phyloP scores from a whole-genome alignment of 2,329 filamentous ascomycete genomes.

The Aspergillus aculeatinus region DNA sequence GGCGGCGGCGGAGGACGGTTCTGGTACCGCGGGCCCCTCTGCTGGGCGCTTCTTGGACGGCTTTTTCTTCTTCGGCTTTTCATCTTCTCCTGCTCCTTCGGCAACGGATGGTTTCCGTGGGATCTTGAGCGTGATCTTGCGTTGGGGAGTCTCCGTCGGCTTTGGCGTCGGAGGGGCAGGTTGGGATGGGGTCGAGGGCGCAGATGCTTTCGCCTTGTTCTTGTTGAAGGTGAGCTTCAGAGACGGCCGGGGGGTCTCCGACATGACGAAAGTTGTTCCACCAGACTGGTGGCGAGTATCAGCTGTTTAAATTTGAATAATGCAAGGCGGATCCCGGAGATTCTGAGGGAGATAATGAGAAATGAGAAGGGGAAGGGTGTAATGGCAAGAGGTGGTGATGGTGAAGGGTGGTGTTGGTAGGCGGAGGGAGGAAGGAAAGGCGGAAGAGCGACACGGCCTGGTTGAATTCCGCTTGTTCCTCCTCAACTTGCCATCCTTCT shows the following conservation, averaged over 20 bases:
- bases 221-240: slow-evolving; percentile 46
- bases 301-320: background rate
- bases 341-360: background rate
- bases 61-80: slow-evolving; percentile 37
- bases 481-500: background rate
- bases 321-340: no score
- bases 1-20: slow-evolving; percentile 16
- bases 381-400: background rate
- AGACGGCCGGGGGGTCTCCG: slow-evolving; percentile 34
- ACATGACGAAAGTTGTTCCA: slow-evolving; percentile 30
- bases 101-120: slow-evolving; percentile 28
- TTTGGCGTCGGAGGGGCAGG: slow-evolving; percentile 20
- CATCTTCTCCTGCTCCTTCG: slow-evolving; percentile 14
- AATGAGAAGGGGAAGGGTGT: background rate
- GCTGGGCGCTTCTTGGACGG: slow-evolving; percentile 42
- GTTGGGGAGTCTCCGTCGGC: slow-evolving; percentile 29
- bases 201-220: slow-evolving; percentile 34
- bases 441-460: slow-evolving; percentile 7
- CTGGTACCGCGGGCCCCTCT: slow-evolving; percentile 27
- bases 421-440: slow-evolving; percentile 8
- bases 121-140: slow-evolving; percentile 45
- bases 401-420: background rate
- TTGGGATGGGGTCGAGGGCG: slow-evolving; percentile 23
- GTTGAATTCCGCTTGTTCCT: slow-evolving; percentile 7
- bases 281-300: background rate